phyloP scores from a whole-genome alignment of 169 alveolate genomes.

The Cryptosporidium tyzzeri region DNA sequence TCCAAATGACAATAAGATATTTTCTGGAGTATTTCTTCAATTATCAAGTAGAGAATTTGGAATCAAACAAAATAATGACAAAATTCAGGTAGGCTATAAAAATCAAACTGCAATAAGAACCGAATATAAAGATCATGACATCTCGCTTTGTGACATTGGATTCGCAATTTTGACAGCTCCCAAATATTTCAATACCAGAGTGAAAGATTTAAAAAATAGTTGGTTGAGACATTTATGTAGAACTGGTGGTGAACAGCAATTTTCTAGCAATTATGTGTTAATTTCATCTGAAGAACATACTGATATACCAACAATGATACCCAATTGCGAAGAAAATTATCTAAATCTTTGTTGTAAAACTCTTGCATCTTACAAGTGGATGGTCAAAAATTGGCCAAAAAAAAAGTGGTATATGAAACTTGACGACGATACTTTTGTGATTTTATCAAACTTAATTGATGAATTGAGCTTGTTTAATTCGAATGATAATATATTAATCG shows the following conservation, averaged over 20 bases:
- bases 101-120: neutral
- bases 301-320: constrained; percentile 57
- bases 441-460: constrained; percentile 37
- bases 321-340: constrained; percentile 63
- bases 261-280: constrained; percentile 37
- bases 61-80: neutral
- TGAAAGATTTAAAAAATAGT: constrained; percentile 47
- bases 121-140: neutral
- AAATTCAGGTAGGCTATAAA: neutral
- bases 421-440: constrained; percentile 70
- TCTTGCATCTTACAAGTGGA: constrained; percentile 65
- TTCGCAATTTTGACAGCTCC: constrained; percentile 74
- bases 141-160: constrained; percentile 69
- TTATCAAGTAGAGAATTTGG: neutral
- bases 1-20: neutral
- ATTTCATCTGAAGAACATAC: constrained; percentile 28
- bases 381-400: constrained; percentile 68
- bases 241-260: neutral
- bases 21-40: neutral
- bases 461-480: constrained; percentile 34
- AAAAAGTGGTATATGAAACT: constrained; percentile 75
- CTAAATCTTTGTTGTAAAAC: constrained; percentile 70
- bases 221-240: constrained; percentile 70
- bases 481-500: constrained; percentile 27
- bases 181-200: constrained; percentile 53